Base-by-base conservation (phyloP, 2,329 filamentous ascomycete genomes). In the Colletotrichum theobromicola region DNA sequence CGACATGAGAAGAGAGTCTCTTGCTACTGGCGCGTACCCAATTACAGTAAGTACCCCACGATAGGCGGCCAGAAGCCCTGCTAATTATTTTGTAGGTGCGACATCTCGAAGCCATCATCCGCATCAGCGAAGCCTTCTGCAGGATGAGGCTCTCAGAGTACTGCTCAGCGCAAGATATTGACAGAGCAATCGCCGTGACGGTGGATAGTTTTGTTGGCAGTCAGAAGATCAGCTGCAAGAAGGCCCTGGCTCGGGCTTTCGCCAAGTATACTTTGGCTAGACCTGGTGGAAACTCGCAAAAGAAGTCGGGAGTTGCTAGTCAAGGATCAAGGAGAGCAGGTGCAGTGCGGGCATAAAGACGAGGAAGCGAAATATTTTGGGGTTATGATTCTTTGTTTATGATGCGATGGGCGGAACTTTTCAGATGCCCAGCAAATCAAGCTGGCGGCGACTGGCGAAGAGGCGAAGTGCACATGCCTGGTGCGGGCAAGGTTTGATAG, bases 121-220 rank as follows among this genome's bases (percentile, higher is more conserved):
- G 97, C 81, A 98, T 98, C 81, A 93, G 93, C 72, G 97, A 99
- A 84, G 87, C 96, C 1, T 99, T 99, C 86, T 97, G 94, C 85
- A 96, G 98, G 81, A 99, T 99, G 97, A 94, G 97, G 16, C 88
- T 99, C n/a, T 97, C 94, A 0, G 97, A 99, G 78, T 98, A 98
- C 87, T 98, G 96, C 84, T 93, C 94, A 7, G 87, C 94, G 2
- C 91, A 94, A 74, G 97, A 99, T 81, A 98, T 99, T 79, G 97
- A 99, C 84, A 95, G 97, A 57, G 97, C 97, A 72, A 99, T 99
- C 81, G 95, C 96, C 16, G 97, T 99, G 8, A 98, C 97, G 0
- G 95, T 99, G 4, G 96, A 98, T 78, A 97, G 94, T 70, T 99
- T 99, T 81, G 95, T 99, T 57, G 95, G 94, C 75, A 97, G 94